A percentile compares a stretch with the other conserved stretches of the same genome.
phyloP scores from a whole-genome alignment of 2,329 filamentous ascomycete genomes.

The Sporothrix schenckii region DNA sequence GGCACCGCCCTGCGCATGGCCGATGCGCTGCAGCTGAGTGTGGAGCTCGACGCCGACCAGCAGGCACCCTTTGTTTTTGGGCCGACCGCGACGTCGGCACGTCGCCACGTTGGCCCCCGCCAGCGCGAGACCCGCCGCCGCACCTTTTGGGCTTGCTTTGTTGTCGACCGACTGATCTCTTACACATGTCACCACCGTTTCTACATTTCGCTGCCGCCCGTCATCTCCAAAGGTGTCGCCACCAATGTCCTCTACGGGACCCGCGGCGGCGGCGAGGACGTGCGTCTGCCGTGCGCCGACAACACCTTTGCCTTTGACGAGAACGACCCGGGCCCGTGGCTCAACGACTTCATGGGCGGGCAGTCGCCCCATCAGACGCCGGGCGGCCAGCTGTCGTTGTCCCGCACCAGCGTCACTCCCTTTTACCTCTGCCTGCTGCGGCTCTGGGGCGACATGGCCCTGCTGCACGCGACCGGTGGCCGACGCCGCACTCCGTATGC shows the following conservation, averaged over 20 bases:
- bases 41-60: conserved; percentile 27
- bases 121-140: conserved; percentile 32
- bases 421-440: conserved; percentile 17
- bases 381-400: neutral
- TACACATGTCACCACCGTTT: conserved; percentile 28
- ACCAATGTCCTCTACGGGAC: conserved; percentile 1
- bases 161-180: conserved; percentile 29
- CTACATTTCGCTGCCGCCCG: neutral
- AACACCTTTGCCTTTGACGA: conserved; percentile 13
- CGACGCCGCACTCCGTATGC: conserved; percentile 1
- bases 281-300: conserved; percentile 5
- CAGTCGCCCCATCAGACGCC: neutral
- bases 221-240: neutral
- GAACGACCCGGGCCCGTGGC: conserved; percentile 18
- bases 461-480: conserved; percentile 23
- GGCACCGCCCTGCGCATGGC: conserved; percentile 38
- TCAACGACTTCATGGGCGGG: neutral
- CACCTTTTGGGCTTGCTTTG: conserved; percentile 33
- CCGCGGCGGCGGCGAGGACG: conserved; percentile 15
- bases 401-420: conserved; percentile 2
- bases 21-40: conserved; percentile 37
- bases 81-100: neutral
- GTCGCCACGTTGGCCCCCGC: neutral
- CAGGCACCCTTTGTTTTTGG: neutral
- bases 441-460: conserved; percentile 28